Evolutionary conservation across 257 asterid species (phyloP), one percentile per base, ranked within the genome.

Genomic region (Scutellaria galericulata): DNA sequence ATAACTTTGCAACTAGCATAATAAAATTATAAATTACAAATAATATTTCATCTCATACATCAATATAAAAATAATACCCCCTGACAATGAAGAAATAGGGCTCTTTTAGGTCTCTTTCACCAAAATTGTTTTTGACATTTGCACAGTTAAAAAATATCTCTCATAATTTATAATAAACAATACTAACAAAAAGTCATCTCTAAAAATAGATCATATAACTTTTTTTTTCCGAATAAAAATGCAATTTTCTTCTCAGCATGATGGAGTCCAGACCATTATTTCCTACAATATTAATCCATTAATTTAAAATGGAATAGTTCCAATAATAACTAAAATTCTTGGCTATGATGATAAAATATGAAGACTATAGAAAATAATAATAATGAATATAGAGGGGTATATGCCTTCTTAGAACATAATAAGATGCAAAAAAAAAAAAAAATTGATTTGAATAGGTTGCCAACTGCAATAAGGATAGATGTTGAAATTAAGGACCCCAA

Each of bases 401-500:
- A 18, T 18, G 18, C 0, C 12, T 18, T 64, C 24, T 12, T 45
- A 41, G 18, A 27, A 24, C 13, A 15, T 65, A 3, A 41, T 18
- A 31, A 11, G 41, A n/a, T n/a, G n/a, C n/a, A 42, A 7, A 41
- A 24, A 46, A 15, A 59, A 27, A 39, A 66, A 64, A 31, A 63
- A 73, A 14, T 65, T 75, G 81, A 63, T 63, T 64, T 61, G 73
- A 59, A 78, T 59, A 72, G 79, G 45, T 48, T 75, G 82, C 71
- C 82, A 81, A 76, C 77, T 66, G 27, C 82, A 66, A 66, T 57
- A 22, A 58, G 54, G 66, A 71, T 14, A 42, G 75, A 81, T 52
- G 57, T 76, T 64, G 77, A 68, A 50, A 74, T 75, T 44, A 73
- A 75, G 78, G 78, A 81, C 70, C 79, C 72, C 71, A 78, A 73